Evolutionary conservation across 1,284 basidiomycete genomes (phyloP), one percentile per base, ranked within the genome.

Genomic region (Trichosporon faecale): DNA sequence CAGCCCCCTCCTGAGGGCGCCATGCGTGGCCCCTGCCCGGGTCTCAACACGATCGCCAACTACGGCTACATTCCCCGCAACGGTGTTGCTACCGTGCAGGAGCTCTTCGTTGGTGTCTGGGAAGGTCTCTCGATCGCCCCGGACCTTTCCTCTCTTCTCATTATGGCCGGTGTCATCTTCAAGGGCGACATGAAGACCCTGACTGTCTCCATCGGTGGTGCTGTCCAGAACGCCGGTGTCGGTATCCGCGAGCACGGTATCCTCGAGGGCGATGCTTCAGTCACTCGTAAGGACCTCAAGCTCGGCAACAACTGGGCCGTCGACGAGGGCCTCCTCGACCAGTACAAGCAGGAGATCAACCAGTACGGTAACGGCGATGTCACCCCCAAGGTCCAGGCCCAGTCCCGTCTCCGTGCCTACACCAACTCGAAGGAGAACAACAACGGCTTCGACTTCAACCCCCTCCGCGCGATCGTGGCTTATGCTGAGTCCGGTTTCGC

Each of bases 11-110:
- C 70, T 1, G 70, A 72, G n/a, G 75, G 68, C 12, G 71, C 74
- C 49, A 71, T 71, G 61, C 75, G 77, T 3, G 79, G 80, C 31
- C 76, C 77, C 14, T 82, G 79, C 69, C 80, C 80, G 0, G 80
- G 80, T 35, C 72, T 82, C 63, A 82, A 81, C 75, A 77, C 77
- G 0, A 66, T 80, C 18, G 80, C 80, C 25, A 79, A 78, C 64
- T 76, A 80, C 70, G 76, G 76, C 67, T 75, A 75, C 70, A 66
- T 70, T 37, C 72, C 70, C 40, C 70, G 77, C 46, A 73, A 69
- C 66, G 81, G 81, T 27, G 75, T 83, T 46, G 75, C 78, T 52
- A 75, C 76, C 27, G 64, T 69, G 14, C 64, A 68, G 65, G 71
- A 78, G 57, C 74, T 78, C 44, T 69, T 69, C 65, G 49, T 69